Evolutionary conservation across 805 yeast species (phyloP), one percentile per base, ranked within the genome.

Genomic region (Starmera quercuum): DNA sequence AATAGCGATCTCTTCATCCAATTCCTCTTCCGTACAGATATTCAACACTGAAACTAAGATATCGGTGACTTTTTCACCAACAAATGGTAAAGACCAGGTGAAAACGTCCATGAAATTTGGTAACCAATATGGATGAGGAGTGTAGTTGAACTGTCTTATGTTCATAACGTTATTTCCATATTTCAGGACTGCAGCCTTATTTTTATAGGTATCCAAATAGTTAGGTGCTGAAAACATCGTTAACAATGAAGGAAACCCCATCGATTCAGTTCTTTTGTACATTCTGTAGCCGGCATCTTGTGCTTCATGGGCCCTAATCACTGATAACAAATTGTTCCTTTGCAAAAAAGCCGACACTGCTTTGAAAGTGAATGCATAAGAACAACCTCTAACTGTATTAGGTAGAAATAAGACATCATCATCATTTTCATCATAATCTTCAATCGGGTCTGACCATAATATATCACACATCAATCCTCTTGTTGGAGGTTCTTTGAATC

Each of bases 81-180:
- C 97, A 64, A 92, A 90, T 7, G 97, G 98, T 37, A 90, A 65
- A 2, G 96, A 84, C 97, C 97, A 92, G 9, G 95, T 82, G 58
- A 90, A 90, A 6, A 90, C 95, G 57, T 92, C 97, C 95, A 88
- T 86, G 49, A 88, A 85, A 56, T 87, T 87, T 7, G 97, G 97
- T 45, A 92, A 67, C 86, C 95, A 87, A 61, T 92, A 90, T 1
- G 98, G 98, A 59, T 90, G 97, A 5, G 95, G 95, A 20, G 87
- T 78, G 49, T 80, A 63, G 58, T 88, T 87, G 66, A 92, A 90
- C 60, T 90, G 97, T 37, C 97, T 74, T 37, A 90, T 90, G 58
- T 90, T 92, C 92, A 90, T 82, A 16, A 87, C 92, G 46, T 87
- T 81, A 54, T 83, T 75, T 47, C 85, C 96, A 59, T 88, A 90